Evolutionary conservation across 2,329 filamentous ascomycete genomes (phyloP), one percentile per base, ranked within the genome.

Genomic region (Colletotrichum sp.): DNA sequence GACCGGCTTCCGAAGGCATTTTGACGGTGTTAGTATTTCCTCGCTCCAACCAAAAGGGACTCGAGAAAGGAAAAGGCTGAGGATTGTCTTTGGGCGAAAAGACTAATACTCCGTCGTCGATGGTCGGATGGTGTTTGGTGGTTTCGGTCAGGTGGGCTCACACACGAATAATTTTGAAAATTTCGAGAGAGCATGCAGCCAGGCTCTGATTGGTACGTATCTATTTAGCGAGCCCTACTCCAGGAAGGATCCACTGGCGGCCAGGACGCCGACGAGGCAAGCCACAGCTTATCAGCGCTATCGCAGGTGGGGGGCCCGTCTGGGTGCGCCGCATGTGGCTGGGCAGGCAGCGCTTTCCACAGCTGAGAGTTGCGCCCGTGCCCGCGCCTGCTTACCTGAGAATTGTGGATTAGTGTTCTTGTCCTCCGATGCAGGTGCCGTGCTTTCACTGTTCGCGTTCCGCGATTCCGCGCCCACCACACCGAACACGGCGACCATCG

Each of bases 1-100:
- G 94, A 89, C 94, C 94, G 87, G 94, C 91, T 92, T 95, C 94
- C 86, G 94, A 94, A 94, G 94, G 92, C 95, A 97, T 97, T 88
- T 92, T 96, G 93, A 89, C 88, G 88, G 86, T 83, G 80, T 83
- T 83, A 82, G 80, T 84, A 21, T 84, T 85, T 84, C 84, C 84
- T 84, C 86, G 87, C 87, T 87, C 86, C 84, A 85, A 87, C 84
- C 86, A 83, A 84, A 82, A 81, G 84, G 82, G 83, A 84, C 81
- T 76, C 81, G 81, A 81, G 83, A 81, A 84, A 83, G 82, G 83
- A 86, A 81, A 69, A 82, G 82, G 84, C 81, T 81, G 81, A 81
- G 82, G 82, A 84, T 83, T 84, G 85, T 87, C 86, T 87, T 86
- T 84, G 59, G 59, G 52, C 68, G 72, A 71, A 60, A 78, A 78